phyloP scores from a whole-genome alignment of 2,329 filamentous ascomycete species.

The Ophiostoma tasmaniense region DNA sequence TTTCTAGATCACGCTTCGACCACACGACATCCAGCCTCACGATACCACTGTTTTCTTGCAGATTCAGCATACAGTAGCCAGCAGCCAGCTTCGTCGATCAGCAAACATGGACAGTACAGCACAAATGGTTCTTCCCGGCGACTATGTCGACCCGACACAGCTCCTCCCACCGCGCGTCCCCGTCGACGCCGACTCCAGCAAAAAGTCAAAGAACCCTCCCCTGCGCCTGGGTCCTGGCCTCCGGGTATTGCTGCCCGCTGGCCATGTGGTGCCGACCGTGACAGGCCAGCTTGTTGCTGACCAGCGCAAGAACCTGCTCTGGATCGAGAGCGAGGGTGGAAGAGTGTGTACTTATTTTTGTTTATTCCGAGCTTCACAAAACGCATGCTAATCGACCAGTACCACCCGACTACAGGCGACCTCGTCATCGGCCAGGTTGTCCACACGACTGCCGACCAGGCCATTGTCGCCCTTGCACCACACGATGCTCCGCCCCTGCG shows the following conservation, averaged over 20 bases:
- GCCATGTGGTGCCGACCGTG: constrained; percentile 59
- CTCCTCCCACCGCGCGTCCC: constrained; percentile 15
- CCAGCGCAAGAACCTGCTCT: constrained; percentile 65
- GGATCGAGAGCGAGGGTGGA: constrained; percentile 63
- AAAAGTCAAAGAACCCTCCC: constrained; percentile 58
- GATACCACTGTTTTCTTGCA: background rate
- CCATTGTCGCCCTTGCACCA: constrained; percentile 67
- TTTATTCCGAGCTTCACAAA: constrained; percentile 22
- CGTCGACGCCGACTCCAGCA: constrained; percentile 48
- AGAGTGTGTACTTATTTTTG: constrained; percentile 44
- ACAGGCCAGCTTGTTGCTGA: constrained; percentile 61
- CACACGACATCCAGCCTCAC: background rate
- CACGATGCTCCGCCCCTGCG: constrained; percentile 41
- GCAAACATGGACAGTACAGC: background rate
- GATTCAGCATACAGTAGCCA: background rate
- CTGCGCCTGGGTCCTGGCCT: constrained; percentile 79
- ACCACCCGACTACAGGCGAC: constrained; percentile 71
- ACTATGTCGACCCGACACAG: constrained; percentile 48
- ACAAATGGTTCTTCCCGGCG: constrained; percentile 64
- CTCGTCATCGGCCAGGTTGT: constrained; percentile 81
- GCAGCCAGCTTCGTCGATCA: background rate
- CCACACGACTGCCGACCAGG: constrained; percentile 66
- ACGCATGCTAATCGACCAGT: constrained; percentile 43
- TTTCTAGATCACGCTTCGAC: background rate
- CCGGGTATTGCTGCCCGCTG: constrained; percentile 70